These are phyloP conservation scores for Candida arabinofermentans DNA, from an alignment of 805 yeast genomes.

Conservation along the genomic window DNA sequence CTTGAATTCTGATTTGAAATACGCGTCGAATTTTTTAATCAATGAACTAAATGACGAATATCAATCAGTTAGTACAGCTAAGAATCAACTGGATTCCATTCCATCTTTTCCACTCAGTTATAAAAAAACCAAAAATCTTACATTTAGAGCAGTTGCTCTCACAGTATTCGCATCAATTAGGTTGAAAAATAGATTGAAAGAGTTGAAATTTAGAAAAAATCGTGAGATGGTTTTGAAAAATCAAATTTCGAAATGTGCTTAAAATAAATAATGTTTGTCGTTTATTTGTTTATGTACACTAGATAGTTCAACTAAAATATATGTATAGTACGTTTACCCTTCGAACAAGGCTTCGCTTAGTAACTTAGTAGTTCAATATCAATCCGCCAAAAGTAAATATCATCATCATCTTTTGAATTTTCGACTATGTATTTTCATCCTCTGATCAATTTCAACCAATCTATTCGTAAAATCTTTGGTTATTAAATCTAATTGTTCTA, in stretches of 20 bases:
- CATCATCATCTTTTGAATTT: slow-evolving; percentile 8
- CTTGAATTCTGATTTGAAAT: slow-evolving; percentile 32
- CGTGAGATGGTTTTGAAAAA: slow-evolving; percentile 17
- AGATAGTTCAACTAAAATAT: too few relatives aligned
- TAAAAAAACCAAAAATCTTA: slow-evolving; percentile 8
- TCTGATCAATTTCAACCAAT: slow-evolving; percentile 18
- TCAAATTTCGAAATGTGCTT: slow-evolving; percentile 2
- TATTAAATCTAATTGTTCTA: slow-evolving; percentile 30
- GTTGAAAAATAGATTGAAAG: slow-evolving; percentile 31
- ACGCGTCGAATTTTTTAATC: slow-evolving; percentile 30
- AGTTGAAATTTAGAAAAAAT: slow-evolving; percentile 12
- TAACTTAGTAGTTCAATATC: too few relatives aligned
- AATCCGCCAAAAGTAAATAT: background rate
- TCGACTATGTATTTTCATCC: slow-evolving; percentile 14
- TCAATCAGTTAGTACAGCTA: slow-evolving; percentile 27
- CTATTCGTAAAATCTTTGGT: slow-evolving; percentile 29
- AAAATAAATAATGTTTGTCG: too few relatives aligned
- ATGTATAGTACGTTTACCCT: too few relatives aligned
- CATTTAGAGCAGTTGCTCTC: slow-evolving; percentile 28
- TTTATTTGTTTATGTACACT: too few relatives aligned
- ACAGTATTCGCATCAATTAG: slow-evolving; percentile 36
- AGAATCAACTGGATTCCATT: slow-evolving; percentile 17
- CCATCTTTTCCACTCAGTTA: background rate
- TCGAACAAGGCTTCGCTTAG: too few relatives aligned
- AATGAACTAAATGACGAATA: slow-evolving; percentile 28